These are phyloP conservation scores for Pugionium dolabratum DNA, from an alignment of 345 rosid genomes.

Conservation along the genomic window DNA sequence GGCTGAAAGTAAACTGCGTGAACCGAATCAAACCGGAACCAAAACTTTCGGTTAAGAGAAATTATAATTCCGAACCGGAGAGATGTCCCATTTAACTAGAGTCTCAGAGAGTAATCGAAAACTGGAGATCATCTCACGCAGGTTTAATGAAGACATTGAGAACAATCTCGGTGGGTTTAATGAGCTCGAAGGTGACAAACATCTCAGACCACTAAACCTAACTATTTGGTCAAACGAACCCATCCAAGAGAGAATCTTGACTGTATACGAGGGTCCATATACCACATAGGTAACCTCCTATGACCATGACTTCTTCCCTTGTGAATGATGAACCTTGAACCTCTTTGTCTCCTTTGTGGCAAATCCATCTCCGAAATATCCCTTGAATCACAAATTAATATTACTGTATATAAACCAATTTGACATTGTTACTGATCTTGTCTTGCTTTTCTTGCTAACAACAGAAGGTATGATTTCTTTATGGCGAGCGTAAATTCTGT, in stretches of 20 bases:
- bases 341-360: constrained; percentile 20
- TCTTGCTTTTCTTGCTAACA: constrained; percentile 29
- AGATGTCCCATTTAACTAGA: too few relatives aligned
- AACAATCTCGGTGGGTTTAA: constrained; percentile 24
- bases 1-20: too few relatives aligned
- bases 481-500: constrained; percentile 31
- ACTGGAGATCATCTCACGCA: neutral
- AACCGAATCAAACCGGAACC: too few relatives aligned
- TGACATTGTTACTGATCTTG: constrained; percentile 6
- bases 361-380: constrained; percentile 27
- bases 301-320: constrained; percentile 19
- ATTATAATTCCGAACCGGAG: too few relatives aligned
- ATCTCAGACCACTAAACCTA: constrained; percentile 30
- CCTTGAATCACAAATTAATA: constrained; percentile 11
- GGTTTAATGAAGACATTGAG: constrained; percentile 17
- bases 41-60: too few relatives aligned
- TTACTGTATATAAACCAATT: neutral
- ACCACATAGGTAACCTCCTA: constrained; percentile 29
- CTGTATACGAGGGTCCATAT: constrained; percentile 12
- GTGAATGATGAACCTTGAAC: constrained; percentile 26
- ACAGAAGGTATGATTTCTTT: constrained; percentile 29
- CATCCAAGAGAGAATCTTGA: constrained; percentile 38
- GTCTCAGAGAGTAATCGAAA: too few relatives aligned
- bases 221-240: constrained; percentile 25
- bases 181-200: constrained; percentile 30